Base-by-base conservation (phyloP, 805 yeast genomes). In the Suhomyces kilbournensis region DNA sequence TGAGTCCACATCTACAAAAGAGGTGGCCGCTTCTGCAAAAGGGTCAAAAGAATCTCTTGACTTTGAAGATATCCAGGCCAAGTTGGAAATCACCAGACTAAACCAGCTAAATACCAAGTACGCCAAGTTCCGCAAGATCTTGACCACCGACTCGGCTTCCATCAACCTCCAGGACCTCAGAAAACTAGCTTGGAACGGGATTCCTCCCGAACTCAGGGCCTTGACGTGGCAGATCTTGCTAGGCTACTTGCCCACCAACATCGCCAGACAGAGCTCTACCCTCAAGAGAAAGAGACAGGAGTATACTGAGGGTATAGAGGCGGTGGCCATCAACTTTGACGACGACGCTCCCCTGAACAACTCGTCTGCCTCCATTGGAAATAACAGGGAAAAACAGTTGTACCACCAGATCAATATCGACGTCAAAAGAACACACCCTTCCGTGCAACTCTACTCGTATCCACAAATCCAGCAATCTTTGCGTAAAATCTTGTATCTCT, bases 371-470 rank as follows among this genome's bases (percentile, higher is more conserved):
- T 52, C 63, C 15, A 28, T 54, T 25, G 64, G 60, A 17, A 55
- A 48, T 48, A 61, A 58, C 30, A 56, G 61, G 30, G 96, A 90
- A 60, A 86, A 82, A 58, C 83, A 84, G 42, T 84, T 96, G 52
- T 93, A 96, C 88, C 98, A 94, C 73, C 99, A 93, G 72, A 92
- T 93, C 57, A 86, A 86, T 53, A 94, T 94, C 56, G 99, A 93
- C 68, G 89, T 94, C 20, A 96, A 96, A 46, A 79, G 99, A 65
- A 93, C 99, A 0, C 90, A 90, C 61, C 98, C 97, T 4, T 83
- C 84, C 46, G 81, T 91, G 48, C 82, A 81, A 54, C 76, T 93
- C 35, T 93, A 93, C 63, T 77, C 86, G 14, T 81, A 66, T 59
- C 80, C 80, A 19, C 73, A 84, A 2, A 89, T 94, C 0, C 98